A percentile compares a stretch with the other conserved stretches of the same genome.
These are phyloP conservation scores for Periglandula ipomoeae DNA, from an alignment of 2,329 filamentous ascomycete genomes.

Conservation along the genomic window DNA sequence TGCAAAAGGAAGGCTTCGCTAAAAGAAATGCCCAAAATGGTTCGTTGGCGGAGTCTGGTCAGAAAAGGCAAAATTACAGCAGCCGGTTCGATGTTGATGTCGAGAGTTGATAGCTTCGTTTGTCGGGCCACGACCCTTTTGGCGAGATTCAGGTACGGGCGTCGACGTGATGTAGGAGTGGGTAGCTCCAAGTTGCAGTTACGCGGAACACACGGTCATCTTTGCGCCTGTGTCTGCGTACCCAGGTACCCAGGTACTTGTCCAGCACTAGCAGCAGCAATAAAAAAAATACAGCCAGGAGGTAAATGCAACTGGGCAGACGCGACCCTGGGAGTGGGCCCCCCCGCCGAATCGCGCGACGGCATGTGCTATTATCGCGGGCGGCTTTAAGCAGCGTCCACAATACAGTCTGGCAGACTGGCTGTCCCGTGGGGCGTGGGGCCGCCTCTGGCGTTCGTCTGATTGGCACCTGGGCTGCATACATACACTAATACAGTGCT, in stretches of 20 bases:
- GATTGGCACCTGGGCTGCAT: too few species aligned
- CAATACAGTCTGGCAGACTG: too few species aligned
- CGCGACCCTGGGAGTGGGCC: too few species aligned
- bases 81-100: not conserved
- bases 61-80: not conserved
- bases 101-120: not conserved
- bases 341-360: too few species aligned
- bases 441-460: too few species aligned
- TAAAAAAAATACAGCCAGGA: too few species aligned
- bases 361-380: too few species aligned
- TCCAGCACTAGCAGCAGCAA: not conserved
- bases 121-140: constrained; percentile 1
- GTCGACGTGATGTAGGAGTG: not conserved
- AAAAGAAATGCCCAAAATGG: not conserved
- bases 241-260: not conserved
- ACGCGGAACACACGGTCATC: not conserved
- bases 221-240: not conserved
- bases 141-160: constrained; percentile 3
- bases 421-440: too few species aligned
- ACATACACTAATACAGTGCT: too few species aligned
- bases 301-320: too few species aligned
- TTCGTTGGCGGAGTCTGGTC: not conserved
- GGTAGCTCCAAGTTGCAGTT: not conserved
- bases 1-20: not conserved
- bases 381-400: too few species aligned